A percentile compares a stretch with the other conserved stretches of the same genome.
These are phyloP conservation scores for Nigrograna mackinnonii DNA, from an alignment of 2,329 filamentous ascomycete species.

Conservation along the genomic window DNA sequence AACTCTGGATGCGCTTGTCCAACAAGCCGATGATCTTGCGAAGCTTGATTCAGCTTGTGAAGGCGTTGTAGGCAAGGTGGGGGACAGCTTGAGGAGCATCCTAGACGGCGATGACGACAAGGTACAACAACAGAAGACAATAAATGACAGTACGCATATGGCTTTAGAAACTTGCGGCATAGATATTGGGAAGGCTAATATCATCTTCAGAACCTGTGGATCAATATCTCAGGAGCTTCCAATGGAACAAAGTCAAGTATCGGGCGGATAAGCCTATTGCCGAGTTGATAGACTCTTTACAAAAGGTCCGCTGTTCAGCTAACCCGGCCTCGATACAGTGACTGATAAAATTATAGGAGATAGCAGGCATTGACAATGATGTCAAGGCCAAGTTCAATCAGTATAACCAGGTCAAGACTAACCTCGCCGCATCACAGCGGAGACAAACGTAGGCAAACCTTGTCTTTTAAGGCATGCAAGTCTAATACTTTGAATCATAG, in stretches of 20 bases:
- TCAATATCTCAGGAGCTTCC: conserved; percentile 85
- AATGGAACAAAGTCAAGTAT: conserved; percentile 98
- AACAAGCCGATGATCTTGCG: conserved; percentile 91
- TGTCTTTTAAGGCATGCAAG: too few relatives aligned
- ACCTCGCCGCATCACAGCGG: conserved; percentile 77
- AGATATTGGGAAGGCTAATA: conserved; percentile 11
- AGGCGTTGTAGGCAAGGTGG: conserved; percentile 83
- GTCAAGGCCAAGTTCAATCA: conserved; percentile 93
- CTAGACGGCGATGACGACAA: conserved; percentile 84
- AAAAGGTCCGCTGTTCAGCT: conserved; percentile 65
- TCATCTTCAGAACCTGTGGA: conserved; percentile 79
- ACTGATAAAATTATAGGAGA: conserved; percentile 63
- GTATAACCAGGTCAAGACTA: conserved; percentile 90
- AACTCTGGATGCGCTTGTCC: conserved; percentile 89
- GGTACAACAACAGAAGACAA: conserved; percentile 83
- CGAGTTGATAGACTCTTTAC: conserved; percentile 83
- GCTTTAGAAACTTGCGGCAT: not conserved
- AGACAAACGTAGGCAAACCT: conserved; percentile 88
- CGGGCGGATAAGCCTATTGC: conserved; percentile 86
- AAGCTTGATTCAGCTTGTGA: conserved; percentile 85
- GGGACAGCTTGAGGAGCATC: conserved; percentile 80
- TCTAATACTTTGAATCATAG: too few relatives aligned
- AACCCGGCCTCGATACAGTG: not conserved
- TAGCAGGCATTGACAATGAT: conserved; percentile 90
- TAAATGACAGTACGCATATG: conserved; percentile 79